A percentile compares a stretch with the other conserved stretches of the same genome.
These are phyloP conservation scores for Trichosporon sp. DNA, from an alignment of 1,284 basidiomycete species.

Conservation along the genomic window DNA sequence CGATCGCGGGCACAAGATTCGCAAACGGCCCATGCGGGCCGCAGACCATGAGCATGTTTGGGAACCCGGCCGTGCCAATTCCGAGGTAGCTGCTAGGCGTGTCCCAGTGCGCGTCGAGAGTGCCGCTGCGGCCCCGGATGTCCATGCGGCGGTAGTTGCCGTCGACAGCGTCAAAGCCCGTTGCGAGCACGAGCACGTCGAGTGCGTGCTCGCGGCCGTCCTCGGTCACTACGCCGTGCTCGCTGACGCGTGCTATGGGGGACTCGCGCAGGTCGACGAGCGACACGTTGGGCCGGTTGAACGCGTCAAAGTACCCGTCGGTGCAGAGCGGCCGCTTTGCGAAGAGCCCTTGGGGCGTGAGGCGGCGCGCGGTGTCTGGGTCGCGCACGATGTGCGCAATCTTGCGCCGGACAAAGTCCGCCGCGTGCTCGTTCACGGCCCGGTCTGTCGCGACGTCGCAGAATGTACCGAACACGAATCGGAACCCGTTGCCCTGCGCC, in stretches of 20 bases:
- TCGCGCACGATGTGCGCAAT: slow-evolving; percentile 12
- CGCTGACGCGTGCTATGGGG: slow-evolving; percentile 8
- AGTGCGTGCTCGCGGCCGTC: slow-evolving; percentile 13
- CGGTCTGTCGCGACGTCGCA: slow-evolving; percentile 8
- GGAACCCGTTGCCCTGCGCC: slow-evolving; percentile 15
- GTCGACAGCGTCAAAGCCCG: slow-evolving; percentile 18
- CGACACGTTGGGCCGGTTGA: slow-evolving; percentile 16
- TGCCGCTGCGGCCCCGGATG: slow-evolving; percentile 8
- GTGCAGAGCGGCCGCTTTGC: slow-evolving; percentile 17
- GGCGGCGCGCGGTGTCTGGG: slow-evolving; percentile 10
- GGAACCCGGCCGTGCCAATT: slow-evolving; percentile 10
- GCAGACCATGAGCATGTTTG: slow-evolving; percentile 17
- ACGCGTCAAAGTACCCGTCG: slow-evolving; percentile 16
- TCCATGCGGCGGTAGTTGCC: slow-evolving; percentile 16
- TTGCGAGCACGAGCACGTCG: slow-evolving; percentile 15
- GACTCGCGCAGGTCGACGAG: slow-evolving; percentile 12
- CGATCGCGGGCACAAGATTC: slow-evolving; percentile 15
- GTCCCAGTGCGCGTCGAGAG: slow-evolving; percentile 14
- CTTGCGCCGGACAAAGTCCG: slow-evolving; percentile 15
- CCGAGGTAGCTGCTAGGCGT: slow-evolving; percentile 12
- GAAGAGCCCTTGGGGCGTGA: slow-evolving; percentile 11
- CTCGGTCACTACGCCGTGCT: slow-evolving; percentile 4
- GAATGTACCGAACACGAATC: slow-evolving; percentile 19
- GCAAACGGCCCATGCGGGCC: slow-evolving; percentile 18
- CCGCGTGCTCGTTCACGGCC: slow-evolving; percentile 12